phyloP scores from a whole-genome alignment of 2,329 filamentous ascomycete species.

The Nakataea oryzae region DNA sequence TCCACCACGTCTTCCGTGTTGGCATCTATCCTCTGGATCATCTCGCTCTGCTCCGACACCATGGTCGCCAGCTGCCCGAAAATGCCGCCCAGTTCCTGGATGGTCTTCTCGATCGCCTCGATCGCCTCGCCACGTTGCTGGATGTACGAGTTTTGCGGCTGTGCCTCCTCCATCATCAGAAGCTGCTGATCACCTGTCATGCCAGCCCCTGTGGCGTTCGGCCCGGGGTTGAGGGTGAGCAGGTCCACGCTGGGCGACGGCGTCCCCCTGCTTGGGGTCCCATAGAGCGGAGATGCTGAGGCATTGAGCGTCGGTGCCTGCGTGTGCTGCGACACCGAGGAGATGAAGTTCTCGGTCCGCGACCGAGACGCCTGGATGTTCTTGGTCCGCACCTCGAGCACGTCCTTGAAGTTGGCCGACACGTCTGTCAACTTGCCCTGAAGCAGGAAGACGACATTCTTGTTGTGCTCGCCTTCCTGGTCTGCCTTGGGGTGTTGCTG shows the following conservation, averaged over 20 bases:
- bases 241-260: conserved; percentile 63
- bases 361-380: conserved; percentile 93
- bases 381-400: conserved; percentile 90
- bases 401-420: conserved; percentile 92
- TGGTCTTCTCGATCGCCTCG: conserved; percentile 92
- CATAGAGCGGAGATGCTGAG: conserved; percentile 71
- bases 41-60: conserved; percentile 95
- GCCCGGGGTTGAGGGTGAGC: conserved; percentile 64
- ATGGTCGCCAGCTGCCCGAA: conserved; percentile 67
- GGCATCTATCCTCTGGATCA: conserved; percentile 47
- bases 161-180: conserved; percentile 87
- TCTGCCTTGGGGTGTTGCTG: conserved; percentile 63
- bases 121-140: conserved; percentile 91
- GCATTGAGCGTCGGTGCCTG: conserved; percentile 54
- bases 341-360: conserved; percentile 93
- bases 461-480: conserved; percentile 94
- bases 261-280: conserved; percentile 59
- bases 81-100: conserved; percentile 67
- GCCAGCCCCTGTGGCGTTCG: conserved; percentile 18
- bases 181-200: conserved; percentile 76
- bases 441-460: conserved; percentile 87
- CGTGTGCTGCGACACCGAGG: conserved; percentile 70
- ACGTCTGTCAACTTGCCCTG: conserved; percentile 91
- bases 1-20: conserved; percentile 89
- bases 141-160: conserved; percentile 78